Conservation (phyloP, 495 filamentous ascomycete genomes). For the Xylaria curta region DNA sequence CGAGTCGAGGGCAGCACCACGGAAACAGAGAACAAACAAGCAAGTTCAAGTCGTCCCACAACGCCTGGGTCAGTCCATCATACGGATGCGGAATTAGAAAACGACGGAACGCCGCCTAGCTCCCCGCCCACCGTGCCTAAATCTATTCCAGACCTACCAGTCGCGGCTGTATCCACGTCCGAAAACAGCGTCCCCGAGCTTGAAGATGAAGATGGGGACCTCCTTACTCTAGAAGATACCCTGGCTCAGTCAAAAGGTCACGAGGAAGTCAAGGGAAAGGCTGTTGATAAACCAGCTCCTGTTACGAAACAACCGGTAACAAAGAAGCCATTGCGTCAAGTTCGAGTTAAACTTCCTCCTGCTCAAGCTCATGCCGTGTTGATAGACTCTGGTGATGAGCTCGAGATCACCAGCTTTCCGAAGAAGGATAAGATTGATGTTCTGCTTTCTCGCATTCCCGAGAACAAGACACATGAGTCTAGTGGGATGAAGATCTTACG, state of each 20-base stretch:
- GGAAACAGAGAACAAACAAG: slow-evolving; percentile 45
- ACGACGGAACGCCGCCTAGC: slow-evolving; percentile 60
- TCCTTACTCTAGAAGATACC: slow-evolving; percentile 43
- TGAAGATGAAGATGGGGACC: slow-evolving; percentile 33
- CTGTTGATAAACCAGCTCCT: slow-evolving; percentile 30
- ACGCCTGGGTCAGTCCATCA: slow-evolving; percentile 47
- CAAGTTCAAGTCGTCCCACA: slow-evolving; percentile 50
- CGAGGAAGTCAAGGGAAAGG: slow-evolving; percentile 65
- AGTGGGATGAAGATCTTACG: slow-evolving; percentile 71
- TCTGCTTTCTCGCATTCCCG: slow-evolving; percentile 73
- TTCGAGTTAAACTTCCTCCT: slow-evolving; percentile 51
- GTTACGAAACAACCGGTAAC: slow-evolving; percentile 27
- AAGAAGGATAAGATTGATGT: slow-evolving; percentile 55
- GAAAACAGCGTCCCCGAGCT: slow-evolving; percentile 9
- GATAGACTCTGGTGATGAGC: slow-evolving; percentile 44
- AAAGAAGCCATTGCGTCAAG: slow-evolving; percentile 38
- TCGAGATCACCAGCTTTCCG: slow-evolving; percentile 44
- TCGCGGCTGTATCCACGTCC: not conserved
- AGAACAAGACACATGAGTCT: slow-evolving; percentile 63
- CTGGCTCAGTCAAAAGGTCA: slow-evolving; percentile 36
- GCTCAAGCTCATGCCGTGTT: slow-evolving; percentile 37
- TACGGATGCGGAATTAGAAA: slow-evolving; percentile 53
- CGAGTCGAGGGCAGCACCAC: slow-evolving; percentile 48
- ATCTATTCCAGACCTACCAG: slow-evolving; percentile 18
- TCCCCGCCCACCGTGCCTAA: slow-evolving; percentile 50